These are phyloP conservation scores for Austropuccinia psidii DNA, from an alignment of 1,284 basidiomycete genomes.

Conservation along the genomic window DNA sequence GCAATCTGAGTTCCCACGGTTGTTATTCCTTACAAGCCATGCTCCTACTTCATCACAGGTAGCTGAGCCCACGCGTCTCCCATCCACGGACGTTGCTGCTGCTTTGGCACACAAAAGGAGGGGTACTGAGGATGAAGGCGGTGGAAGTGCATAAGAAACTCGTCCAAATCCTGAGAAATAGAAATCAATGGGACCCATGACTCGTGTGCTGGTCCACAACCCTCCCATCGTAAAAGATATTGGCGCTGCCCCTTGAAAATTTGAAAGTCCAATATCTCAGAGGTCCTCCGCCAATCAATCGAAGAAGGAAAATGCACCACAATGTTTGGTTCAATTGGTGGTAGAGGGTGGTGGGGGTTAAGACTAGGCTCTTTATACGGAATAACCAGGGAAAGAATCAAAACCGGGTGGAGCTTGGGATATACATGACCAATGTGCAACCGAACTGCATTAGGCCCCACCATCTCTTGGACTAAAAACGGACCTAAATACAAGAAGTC, in stretches of 20 bases:
- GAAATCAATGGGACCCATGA: too few relatives aligned
- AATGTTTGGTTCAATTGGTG: background rate
- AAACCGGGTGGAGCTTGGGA: background rate
- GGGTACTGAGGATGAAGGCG: too few relatives aligned
- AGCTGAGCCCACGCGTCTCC: too few relatives aligned
- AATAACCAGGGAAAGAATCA: background rate
- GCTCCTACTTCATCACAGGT: too few relatives aligned
- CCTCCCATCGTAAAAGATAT: background rate
- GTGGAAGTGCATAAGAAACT: too few relatives aligned
- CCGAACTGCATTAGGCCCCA: background rate
- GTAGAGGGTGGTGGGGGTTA: background rate
- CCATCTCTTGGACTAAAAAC: background rate
- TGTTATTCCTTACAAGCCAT: too few relatives aligned
- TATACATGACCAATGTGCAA: background rate
- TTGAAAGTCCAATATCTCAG: background rate
- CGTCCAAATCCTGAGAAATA: too few relatives aligned
- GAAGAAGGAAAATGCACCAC: background rate
- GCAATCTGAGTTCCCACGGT: too few relatives aligned
- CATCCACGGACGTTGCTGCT: too few relatives aligned
- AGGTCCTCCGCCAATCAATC: background rate
- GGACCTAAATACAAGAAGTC: background rate
- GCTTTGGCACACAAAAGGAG: too few relatives aligned
- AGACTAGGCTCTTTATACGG: background rate
- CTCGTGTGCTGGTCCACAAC: background rate
- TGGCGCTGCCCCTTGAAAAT: background rate